These are phyloP conservation scores for Circinella minor DNA, from an alignment of 371 early-diverging fungal species.

Conservation along the genomic window DNA sequence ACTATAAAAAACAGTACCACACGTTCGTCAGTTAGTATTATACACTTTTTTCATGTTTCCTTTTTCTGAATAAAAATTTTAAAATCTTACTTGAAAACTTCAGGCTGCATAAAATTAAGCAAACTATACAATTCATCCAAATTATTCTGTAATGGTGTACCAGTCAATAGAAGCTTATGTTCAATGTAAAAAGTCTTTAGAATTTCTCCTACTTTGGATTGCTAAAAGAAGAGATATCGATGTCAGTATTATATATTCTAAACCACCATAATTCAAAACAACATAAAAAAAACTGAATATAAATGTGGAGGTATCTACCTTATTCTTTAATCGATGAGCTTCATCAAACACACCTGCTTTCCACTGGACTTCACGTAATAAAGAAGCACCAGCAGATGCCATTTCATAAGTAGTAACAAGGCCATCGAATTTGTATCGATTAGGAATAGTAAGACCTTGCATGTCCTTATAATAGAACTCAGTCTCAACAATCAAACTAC, in stretches of 20 bases:
- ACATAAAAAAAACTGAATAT: background rate
- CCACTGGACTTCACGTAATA: constrained; percentile 84
- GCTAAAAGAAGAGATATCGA: constrained; percentile 1
- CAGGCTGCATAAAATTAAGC: constrained; percentile 91
- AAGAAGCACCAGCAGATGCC: constrained; percentile 70
- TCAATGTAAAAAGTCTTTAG: constrained; percentile 48
- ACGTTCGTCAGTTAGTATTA: background rate
- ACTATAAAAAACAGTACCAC: constrained; percentile 30
- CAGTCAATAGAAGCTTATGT: constrained; percentile 53
- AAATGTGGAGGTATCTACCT: constrained; percentile 22
- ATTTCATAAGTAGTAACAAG: constrained; percentile 89
- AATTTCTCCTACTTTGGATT: constrained; percentile 55
- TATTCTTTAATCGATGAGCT: constrained; percentile 96
- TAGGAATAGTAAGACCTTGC: constrained; percentile 51
- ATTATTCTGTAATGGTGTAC: constrained; percentile 92
- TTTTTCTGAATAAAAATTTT: too few species aligned
- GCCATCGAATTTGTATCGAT: constrained; percentile 80
- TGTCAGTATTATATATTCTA: background rate
- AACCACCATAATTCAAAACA: background rate
- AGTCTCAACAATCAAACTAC: constrained; percentile 68
- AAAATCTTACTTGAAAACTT: constrained; percentile 43
- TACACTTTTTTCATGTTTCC: background rate
- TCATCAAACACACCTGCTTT: constrained; percentile 92
- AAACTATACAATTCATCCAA: constrained; percentile 92
- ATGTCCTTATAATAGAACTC: constrained; percentile 74